Evolutionary conservation across 2,329 filamentous ascomycete species (phyloP).

Genomic region (Pestalotiopsis sp.): DNA sequence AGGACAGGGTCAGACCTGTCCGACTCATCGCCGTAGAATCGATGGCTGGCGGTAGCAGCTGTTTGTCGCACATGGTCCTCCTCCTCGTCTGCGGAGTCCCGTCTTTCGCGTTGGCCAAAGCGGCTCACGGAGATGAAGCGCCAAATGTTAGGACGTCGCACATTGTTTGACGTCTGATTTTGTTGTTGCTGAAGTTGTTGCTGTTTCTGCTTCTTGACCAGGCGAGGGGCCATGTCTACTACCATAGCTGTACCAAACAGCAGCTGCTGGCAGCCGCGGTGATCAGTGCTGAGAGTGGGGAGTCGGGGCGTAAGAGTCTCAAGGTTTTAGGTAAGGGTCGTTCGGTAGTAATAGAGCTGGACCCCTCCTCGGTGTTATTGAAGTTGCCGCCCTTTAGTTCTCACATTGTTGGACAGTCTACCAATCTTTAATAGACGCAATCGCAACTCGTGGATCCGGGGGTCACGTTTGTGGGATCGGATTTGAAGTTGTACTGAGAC

Average conservation of each 20-base stretch:
- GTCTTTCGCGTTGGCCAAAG: neutral
- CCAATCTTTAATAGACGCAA: neutral
- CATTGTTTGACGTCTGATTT: neutral
- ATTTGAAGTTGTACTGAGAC: neutral
- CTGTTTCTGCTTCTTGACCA: conserved; percentile 6
- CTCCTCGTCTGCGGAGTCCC: conserved; percentile 7
- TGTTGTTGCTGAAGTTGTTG: neutral
- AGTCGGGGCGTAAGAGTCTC: neutral
- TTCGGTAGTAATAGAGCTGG: neutral
- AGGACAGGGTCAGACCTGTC: conserved; percentile 7
- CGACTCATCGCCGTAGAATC: neutral
- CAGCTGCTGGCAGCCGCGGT: neutral
- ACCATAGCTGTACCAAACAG: neutral
- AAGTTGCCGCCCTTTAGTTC: neutral
- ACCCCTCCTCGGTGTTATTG: neutral
- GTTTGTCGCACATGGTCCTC: conserved; percentile 1
- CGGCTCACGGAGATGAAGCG: conserved; percentile 7
- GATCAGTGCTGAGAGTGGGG: neutral
- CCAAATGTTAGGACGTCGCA: conserved; percentile 10
- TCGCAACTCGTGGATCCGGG: neutral
- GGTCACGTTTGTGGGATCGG: neutral
- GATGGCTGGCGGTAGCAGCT: neutral
- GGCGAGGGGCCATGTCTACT: conserved; percentile 7
- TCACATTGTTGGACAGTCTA: neutral
- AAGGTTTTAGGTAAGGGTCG: neutral